Evolutionary conservation across 495 filamentous ascomycete genomes (phyloP).

Genomic region (Melanomma pulvis-pyrius): DNA sequence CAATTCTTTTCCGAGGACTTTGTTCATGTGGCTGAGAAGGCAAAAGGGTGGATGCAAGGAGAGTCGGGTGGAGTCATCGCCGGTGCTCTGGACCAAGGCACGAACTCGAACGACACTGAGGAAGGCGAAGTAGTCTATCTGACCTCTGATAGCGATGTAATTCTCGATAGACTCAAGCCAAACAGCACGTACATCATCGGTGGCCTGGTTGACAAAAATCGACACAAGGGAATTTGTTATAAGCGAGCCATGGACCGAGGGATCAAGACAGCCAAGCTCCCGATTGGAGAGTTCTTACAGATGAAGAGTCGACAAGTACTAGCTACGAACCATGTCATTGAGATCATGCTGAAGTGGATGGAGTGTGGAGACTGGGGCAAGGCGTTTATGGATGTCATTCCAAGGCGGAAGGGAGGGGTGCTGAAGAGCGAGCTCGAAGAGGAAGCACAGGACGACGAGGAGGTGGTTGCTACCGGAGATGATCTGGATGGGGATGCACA

Average conservation of each 20-base stretch:
- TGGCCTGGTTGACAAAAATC: conserved; percentile 91
- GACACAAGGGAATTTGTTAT: conserved; percentile 93
- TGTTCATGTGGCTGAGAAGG: conserved; percentile 60
- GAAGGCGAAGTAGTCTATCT: conserved; percentile 67
- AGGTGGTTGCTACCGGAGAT: not conserved
- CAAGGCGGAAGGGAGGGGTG: conserved; percentile 76
- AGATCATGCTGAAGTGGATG: conserved; percentile 94
- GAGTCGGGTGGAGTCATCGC: conserved; percentile 55
- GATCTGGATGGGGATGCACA: not conserved
- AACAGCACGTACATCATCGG: conserved; percentile 92
- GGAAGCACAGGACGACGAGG: conserved; percentile 1
- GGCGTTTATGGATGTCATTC: conserved; percentile 84
- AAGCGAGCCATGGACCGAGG: conserved; percentile 72
- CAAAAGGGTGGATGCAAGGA: conserved; percentile 62
- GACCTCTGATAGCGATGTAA: conserved; percentile 81
- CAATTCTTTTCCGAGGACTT: conserved; percentile 72
- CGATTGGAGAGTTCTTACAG: conserved; percentile 87
- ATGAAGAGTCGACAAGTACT: conserved; percentile 84
- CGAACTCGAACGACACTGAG: conserved; percentile 39
- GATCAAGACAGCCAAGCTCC: conserved; percentile 84
- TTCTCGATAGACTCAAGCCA: conserved; percentile 74
- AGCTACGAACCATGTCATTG: conserved; percentile 90
- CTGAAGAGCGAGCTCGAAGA: conserved; percentile 47
- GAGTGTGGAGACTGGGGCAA: conserved; percentile 85
- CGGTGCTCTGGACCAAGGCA: conserved; percentile 51